Conservation (phyloP, 202 grass and related monocot species). For the Zoysia matrella region DNA sequence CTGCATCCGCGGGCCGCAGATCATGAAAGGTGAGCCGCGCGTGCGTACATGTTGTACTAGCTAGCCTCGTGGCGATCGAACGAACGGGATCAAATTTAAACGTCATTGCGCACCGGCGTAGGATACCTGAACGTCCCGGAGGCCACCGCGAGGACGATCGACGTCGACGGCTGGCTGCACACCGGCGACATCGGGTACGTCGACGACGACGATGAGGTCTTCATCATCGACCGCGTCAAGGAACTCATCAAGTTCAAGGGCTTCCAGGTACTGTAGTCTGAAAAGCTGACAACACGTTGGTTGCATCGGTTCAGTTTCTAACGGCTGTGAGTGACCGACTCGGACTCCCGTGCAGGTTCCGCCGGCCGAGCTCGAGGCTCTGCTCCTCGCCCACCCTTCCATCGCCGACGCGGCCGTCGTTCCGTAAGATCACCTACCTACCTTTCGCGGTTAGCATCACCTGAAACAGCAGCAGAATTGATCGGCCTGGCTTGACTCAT, state of each 20-base stretch:
- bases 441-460: neutral
- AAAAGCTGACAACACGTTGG: no score
- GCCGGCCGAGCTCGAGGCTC: conserved; percentile 87
- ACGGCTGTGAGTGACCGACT: neutral
- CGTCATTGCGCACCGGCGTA: neutral
- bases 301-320: neutral
- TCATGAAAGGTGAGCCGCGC: conserved; percentile 81
- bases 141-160: conserved; percentile 73
- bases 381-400: conserved; percentile 74
- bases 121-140: conserved; percentile 81
- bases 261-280: conserved; percentile 61
- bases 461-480: neutral
- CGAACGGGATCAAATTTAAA: no score
- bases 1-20: conserved; percentile 95
- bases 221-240: conserved; percentile 97
- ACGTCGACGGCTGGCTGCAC: conserved; percentile 91
- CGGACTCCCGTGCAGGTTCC: conserved; percentile 58
- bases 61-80: no score
- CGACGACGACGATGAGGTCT: conserved; percentile 92
- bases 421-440: conserved; percentile 54
- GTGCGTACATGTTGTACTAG: no score
- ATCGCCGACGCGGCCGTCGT: conserved; percentile 86
- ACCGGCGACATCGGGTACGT: conserved; percentile 87
- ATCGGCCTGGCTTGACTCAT: neutral
- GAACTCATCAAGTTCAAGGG: conserved; percentile 99